Evolutionary conservation across 371 early-diverging fungal species (phyloP), one percentile per base, ranked within the genome.

Genomic region (Haplosporangium sp.): DNA sequence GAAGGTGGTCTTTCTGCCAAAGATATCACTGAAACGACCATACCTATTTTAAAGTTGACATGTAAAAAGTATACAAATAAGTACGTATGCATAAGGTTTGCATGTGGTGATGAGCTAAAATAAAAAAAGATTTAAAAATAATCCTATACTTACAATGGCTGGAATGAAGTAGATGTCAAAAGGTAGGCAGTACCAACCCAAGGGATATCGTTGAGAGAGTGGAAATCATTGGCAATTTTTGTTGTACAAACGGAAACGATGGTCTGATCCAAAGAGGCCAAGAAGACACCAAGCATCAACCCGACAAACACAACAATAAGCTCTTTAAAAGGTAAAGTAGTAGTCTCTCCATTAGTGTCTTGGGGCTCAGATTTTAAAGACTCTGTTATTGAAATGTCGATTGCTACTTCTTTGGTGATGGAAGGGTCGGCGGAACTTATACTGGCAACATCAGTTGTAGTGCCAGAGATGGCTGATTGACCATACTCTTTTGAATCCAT

Each of bases 231-330:
- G 64, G 88, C 84, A 55, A 89, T 89, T 11, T 71, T 72, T 40
- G 81, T 76, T 17, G 85, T 82, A 15, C 88, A 85, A 50, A 91
- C 90, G 0, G 92, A 84, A n/a, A 92, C 87, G 65, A 94, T 92
- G 39, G 92, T 94, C 68, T 90, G 90, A 74, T 94, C 94, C 20
- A 94, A 82, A 10, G 91, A 86, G 0, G 90, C 88, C 45, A 93
- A 83, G 61, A 93, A 90, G 61, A 92, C 85, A 37, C 89, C 86
- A 44, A 92, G 70, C 39, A 84, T 63, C n/a, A 90, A 74, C 13
- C 86, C 72, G 42, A 68, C 42, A 34, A 77, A 67, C 59, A 76
- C 71, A 38, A 75, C 20, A 20, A 75, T 70, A 27, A 75, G 67
- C 52, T 75, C 50, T 47, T 67, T 75, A 52, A 60, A 66, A 44